phyloP scores from a whole-genome alignment of 2,329 filamentous ascomycete species.

The Tympanopsis confertula region DNA sequence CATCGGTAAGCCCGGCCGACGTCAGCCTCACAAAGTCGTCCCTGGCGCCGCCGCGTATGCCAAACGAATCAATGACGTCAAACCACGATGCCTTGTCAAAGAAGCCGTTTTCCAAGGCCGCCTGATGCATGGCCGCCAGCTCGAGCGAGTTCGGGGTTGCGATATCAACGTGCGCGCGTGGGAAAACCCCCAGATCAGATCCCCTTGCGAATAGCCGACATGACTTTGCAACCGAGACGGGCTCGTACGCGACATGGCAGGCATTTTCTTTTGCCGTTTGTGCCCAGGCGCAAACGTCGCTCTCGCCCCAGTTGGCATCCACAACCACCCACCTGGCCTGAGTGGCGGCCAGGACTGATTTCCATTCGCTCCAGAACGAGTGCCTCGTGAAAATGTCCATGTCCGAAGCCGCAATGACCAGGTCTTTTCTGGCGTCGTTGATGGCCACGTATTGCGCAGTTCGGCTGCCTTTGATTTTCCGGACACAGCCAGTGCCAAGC shows the following conservation, averaged over 20 bases:
- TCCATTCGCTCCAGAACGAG: constrained; percentile 44
- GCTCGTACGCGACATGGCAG: constrained; percentile 68
- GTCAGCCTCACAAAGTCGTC: constrained; percentile 63
- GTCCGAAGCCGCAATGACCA: constrained; percentile 89
- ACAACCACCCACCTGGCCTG: constrained; percentile 69
- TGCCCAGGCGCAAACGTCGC: constrained; percentile 58
- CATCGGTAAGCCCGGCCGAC: constrained; percentile 55
- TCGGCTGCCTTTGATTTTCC: constrained; percentile 42
- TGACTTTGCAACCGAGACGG: constrained; percentile 75
- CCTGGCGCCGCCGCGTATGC: constrained; percentile 61
- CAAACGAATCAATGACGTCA: constrained; percentile 64
- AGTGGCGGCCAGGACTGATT: constrained; percentile 38
- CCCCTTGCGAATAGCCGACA: constrained; percentile 48
- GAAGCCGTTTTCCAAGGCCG: constrained; percentile 54
- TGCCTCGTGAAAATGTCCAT: constrained; percentile 70
- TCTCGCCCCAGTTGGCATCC: constrained; percentile 74
- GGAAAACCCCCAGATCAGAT: constrained; percentile 38
- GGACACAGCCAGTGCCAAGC: constrained; percentile 53
- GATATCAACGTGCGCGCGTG: constrained; percentile 53
- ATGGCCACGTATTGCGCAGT: constrained; percentile 88
- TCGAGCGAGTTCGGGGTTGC: constrained; percentile 77
- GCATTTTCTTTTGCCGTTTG: constrained; percentile 40
- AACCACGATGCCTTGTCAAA: constrained; percentile 70
- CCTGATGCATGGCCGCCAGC: constrained; percentile 64
- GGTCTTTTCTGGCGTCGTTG: constrained; percentile 71